Conservation (phyloP, 257 asterid species). For the Scutellaria minor region DNA sequence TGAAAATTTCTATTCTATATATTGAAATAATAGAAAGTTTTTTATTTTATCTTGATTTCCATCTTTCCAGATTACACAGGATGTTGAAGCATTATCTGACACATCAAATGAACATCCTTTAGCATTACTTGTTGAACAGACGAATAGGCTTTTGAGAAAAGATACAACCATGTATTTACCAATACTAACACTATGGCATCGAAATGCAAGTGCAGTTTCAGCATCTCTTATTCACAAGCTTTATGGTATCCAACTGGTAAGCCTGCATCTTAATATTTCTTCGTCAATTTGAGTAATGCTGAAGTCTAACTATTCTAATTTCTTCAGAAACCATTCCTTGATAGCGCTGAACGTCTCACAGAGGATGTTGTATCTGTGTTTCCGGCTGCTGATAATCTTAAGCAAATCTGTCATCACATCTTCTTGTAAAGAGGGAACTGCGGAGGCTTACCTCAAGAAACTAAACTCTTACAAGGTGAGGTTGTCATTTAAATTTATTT, state of each 20-base stretch:
- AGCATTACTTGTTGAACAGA: too few species aligned
- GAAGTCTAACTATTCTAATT: conserved; percentile 38
- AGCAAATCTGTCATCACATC: conserved; percentile 71
- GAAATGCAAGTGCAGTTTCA: too few species aligned
- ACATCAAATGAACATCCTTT: too few species aligned
- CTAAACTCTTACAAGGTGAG: conserved; percentile 79
- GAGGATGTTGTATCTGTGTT: conserved; percentile 93
- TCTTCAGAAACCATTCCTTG: conserved; percentile 88
- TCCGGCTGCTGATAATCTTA: conserved; percentile 93
- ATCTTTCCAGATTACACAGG: conserved; percentile 43
- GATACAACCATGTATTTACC: too few species aligned
- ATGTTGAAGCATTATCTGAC: too few species aligned
- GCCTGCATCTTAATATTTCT: too few species aligned
- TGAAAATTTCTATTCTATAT: conserved; percentile 1
- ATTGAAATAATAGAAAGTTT: conserved; percentile 27
- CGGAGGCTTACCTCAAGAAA: conserved; percentile 71
- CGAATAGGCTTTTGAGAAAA: too few species aligned
- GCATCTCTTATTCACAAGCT: too few species aligned
- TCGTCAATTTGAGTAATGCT: background rate
- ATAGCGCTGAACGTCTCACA: conserved; percentile 85
- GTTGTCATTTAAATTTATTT: conserved; percentile 13
- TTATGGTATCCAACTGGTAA: too few species aligned
- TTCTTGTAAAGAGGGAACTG: conserved; percentile 78
- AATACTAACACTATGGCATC: too few species aligned
- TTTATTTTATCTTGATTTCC: conserved; percentile 35